These are phyloP conservation scores for Trypanosoma scelopori DNA, from an alignment of 208 protist genomes.

Conservation along the genomic window DNA sequence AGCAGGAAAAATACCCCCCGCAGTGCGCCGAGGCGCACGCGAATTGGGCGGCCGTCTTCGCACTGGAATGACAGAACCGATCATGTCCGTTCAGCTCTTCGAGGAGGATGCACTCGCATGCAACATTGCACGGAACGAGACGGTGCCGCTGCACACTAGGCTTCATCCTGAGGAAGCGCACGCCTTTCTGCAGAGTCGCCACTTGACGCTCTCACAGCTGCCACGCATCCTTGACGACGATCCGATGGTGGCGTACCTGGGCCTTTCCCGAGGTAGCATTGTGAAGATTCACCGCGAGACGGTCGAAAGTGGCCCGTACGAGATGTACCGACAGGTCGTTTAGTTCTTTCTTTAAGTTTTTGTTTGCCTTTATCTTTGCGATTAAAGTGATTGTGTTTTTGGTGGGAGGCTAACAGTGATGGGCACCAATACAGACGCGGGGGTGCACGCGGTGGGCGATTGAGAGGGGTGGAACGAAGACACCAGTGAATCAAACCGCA, in stretches of 20 bases:
- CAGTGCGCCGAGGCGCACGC: conserved; percentile 53
- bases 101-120: conserved; percentile 92
- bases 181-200: conserved; percentile 73
- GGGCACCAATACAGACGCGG: background rate
- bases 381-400: background rate
- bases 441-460: background rate
- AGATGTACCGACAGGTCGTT: conserved; percentile 97
- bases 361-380: background rate
- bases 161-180: conserved; percentile 75
- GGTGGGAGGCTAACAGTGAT: conserved; percentile 2
- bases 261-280: conserved; percentile 87
- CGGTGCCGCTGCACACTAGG: conserved; percentile 93
- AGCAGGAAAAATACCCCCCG: conserved; percentile 45
- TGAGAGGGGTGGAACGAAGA: conserved; percentile 6
- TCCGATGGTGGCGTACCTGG: conserved; percentile 95
- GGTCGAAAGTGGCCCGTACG: conserved; percentile 96
- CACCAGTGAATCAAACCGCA: too few species aligned
- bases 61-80: conserved; percentile 36
- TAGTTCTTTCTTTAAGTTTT: conserved; percentile 33
- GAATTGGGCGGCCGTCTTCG: conserved; percentile 64
- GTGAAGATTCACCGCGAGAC: conserved; percentile 94
- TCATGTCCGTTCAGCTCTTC: conserved; percentile 92
- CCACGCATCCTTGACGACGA: conserved; percentile 95
- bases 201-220: conserved; percentile 94
- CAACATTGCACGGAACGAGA: conserved; percentile 95